These are phyloP conservation scores for Lactifluus subvellereus DNA, from an alignment of 768 basidiomycete species.

Conservation along the genomic window DNA sequence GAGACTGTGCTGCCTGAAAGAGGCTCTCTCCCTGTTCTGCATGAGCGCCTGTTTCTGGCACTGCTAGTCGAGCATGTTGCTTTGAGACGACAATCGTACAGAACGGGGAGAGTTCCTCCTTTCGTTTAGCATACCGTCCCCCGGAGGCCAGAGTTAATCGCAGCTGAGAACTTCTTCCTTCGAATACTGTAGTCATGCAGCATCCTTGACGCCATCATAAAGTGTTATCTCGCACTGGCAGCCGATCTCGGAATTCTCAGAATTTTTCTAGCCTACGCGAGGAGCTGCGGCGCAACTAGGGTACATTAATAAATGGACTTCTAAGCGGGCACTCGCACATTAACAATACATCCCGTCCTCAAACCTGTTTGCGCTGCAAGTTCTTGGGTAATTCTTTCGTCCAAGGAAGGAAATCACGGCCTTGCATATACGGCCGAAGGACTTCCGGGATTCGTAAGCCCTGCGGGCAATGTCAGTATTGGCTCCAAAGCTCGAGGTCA, in stretches of 20 bases:
- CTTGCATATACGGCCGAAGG: constrained; percentile 93
- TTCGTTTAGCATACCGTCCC: constrained; percentile 6
- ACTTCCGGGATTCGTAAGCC: constrained; percentile 87
- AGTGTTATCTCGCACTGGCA: not conserved
- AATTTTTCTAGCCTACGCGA: not conserved
- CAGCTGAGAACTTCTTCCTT: not conserved
- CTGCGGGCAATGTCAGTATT: constrained; percentile 37
- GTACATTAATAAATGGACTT: constrained; percentile 15
- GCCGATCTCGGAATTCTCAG: not conserved
- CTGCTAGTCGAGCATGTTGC: constrained; percentile 12
- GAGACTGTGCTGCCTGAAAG: constrained; percentile 7
- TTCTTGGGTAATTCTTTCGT: constrained; percentile 76
- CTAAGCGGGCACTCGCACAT: constrained; percentile 13
- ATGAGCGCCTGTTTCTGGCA: constrained; percentile 8
- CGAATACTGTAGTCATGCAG: not conserved
- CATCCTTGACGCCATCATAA: not conserved
- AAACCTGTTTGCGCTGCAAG: constrained; percentile 66
- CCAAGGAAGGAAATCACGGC: constrained; percentile 83
- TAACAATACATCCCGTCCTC: constrained; percentile 14
- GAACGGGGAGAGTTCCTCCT: constrained; percentile 24
- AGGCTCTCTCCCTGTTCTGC: constrained; percentile 8
- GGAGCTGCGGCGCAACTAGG: not conserved
- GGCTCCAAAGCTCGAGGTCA: not conserved
- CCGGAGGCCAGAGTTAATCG: not conserved
- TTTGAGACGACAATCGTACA: constrained; percentile 13